Evolutionary conservation across 2,329 filamentous ascomycete genomes (phyloP), one percentile per base, ranked within the genome.

Genomic region (Aspergillus ochraceus): DNA sequence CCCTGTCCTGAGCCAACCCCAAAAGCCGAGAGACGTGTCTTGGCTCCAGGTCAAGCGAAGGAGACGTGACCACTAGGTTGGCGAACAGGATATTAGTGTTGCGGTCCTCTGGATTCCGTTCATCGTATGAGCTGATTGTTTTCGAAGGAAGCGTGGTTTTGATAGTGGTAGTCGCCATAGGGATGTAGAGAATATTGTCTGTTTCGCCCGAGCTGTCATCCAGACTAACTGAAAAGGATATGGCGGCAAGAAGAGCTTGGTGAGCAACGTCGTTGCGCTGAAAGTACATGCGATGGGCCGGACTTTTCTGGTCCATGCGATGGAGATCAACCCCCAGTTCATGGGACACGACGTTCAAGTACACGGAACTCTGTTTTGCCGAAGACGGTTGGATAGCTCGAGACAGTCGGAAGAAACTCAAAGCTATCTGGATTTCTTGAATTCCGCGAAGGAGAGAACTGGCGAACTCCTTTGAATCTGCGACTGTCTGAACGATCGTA

Each of bases 221-320:
- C 39, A 99, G 83, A 45, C 92, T 95, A 59, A 98, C 84, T 0
- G 94, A 94, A 58, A 99, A 90, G 0, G 95, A 97, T 46, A 99
- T 87, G 3, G 93, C 95, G 19, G 94, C 95, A 22, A 95, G 85
- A 39, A 99, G 83, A 11, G 93, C 95, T 80, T 99, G 94, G 74
- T 99, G 95, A 12, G 95, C 95, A 69, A 97, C 88, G 72, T 97
- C 95, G 62, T 92, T 89, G 22, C 90, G 87, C 2, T 93, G 91
- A 72, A 99, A 99, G 76, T 99, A 98, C 95, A 98, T 99, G 64
- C 95, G 88, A 81, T 99, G 95, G 0, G 94, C 92, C 0, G 95
- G 92, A 17, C 93, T 97, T 69, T 91, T 94, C 47, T 91, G 89
- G 73, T 99, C 94, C 57, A 99, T 84, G 22, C 94, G 88, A 72